Evolutionary conservation across 73 alveolate genomes (phyloP), one percentile per base, ranked within the genome.

Genomic region (Tetrahymena elliotti): DNA sequence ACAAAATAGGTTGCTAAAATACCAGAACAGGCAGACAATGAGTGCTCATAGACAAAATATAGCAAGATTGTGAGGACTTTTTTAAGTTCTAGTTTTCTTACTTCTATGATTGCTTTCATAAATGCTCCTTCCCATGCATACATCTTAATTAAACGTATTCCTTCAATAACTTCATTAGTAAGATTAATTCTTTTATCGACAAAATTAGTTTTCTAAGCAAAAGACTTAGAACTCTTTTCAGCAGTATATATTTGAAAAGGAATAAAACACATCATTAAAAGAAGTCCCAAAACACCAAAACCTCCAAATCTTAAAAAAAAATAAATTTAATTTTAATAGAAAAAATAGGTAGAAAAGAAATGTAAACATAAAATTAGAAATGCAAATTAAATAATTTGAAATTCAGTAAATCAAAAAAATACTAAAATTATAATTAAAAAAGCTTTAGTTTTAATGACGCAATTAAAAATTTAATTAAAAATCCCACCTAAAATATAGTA

Each of bases 131-230:
- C 93, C 96, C 96, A 93, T 18, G 96, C 96, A 35, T 93, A 82
- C 96, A 93, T 93, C n/a, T 93, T 93, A 68, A 93, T 93, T 93
- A 93, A 53, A 38, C 96, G 84, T 10, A 93, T 93, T n/a, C 96
- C 96, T 82, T 93, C 93, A n/a, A 93, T 38, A 9, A 93, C 84
- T 93, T 93, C 88, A 35, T 93, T 93, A n/a, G 96, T 93, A 6
- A 68, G 84, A 38, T 54, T 82, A n/a, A 93, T 38, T 93, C 96
- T 93, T 93, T 93, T 68, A 37, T 93, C 96, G 20, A 38, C 84
- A 33, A 82, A 16, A 12, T 24, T 20, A 33, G 84, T 53, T 24
- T 52, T 54, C 20, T 35, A 93, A 82, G 84, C 93, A 13, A 93
- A 35, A 0, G 84, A 35, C 34, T 93, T 37, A n/a, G 84, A 35